These are phyloP conservation scores for Sporothrix variecibatus DNA, from an alignment of 2,329 filamentous ascomycete genomes.

Conservation along the genomic window DNA sequence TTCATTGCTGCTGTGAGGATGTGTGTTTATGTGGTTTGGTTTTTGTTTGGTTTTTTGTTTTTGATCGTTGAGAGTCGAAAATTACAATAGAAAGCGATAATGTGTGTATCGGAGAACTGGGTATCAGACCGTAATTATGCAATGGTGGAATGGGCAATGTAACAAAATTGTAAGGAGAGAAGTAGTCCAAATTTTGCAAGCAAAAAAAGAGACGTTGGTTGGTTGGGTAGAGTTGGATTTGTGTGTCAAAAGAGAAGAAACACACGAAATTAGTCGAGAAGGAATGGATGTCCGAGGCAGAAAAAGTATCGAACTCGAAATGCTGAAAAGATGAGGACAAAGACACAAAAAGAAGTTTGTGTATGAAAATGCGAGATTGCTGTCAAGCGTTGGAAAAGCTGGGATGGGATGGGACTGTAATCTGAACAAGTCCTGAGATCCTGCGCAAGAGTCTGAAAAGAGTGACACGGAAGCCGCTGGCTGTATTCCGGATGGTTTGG, in stretches of 20 bases:
- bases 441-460: not conserved
- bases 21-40: slow-evolving; percentile 13
- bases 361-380: not conserved
- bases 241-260: slow-evolving; percentile 24
- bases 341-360: not conserved
- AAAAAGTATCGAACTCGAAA: slow-evolving; percentile 15
- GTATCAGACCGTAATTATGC: slow-evolving; percentile 24
- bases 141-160: not conserved
- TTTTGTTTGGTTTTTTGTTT: not conserved
- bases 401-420: not conserved
- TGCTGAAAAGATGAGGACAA: not conserved
- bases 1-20: slow-evolving; percentile 63
- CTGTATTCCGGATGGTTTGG: not conserved
- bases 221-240: not conserved
- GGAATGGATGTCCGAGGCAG: slow-evolving; percentile 13
- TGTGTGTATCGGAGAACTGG: not conserved
- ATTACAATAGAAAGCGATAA: slow-evolving; percentile 6
- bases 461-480: slow-evolving; percentile 17
- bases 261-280: slow-evolving; percentile 24
- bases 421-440: not conserved
- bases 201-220: not conserved
- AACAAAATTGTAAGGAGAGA: slow-evolving; percentile 29
- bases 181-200: slow-evolving; percentile 17
- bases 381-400: not conserved
- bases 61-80: not conserved